These are phyloP conservation scores for Sugiyamaella boreocaroliniensis DNA, from an alignment of 805 yeast genomes.

Conservation along the genomic window DNA sequence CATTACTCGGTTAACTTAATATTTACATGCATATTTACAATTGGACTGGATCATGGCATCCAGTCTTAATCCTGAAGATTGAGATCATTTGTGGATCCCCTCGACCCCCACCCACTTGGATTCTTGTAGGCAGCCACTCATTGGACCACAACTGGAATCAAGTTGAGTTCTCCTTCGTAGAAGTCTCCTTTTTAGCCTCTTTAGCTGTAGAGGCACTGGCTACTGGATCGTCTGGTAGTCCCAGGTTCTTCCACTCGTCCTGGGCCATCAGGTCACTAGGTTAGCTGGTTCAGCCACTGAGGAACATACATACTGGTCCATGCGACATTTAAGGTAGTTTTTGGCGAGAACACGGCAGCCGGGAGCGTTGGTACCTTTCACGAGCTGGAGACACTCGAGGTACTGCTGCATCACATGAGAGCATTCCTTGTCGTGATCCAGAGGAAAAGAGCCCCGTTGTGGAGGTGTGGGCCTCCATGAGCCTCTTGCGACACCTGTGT, in stretches of 20 bases:
- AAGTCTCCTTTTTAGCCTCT: not conserved
- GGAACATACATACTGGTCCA: slow-evolving; percentile 51
- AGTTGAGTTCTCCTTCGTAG: not conserved
- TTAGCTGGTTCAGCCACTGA: not conserved
- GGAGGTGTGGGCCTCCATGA: slow-evolving; percentile 73
- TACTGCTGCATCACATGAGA: slow-evolving; percentile 66
- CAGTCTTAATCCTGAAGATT: too few species aligned
- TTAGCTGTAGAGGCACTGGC: not conserved
- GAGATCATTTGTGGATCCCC: too few species aligned
- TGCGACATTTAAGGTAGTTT: slow-evolving; percentile 74
- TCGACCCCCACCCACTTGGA: too few species aligned
- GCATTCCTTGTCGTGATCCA: slow-evolving; percentile 86
- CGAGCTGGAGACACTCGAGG: slow-evolving; percentile 68
- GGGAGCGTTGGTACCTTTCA: slow-evolving; percentile 80
- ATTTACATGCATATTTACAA: too few species aligned
- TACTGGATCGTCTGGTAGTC: slow-evolving; percentile 45
- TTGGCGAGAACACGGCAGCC: slow-evolving; percentile 83
- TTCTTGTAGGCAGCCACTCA: too few species aligned
- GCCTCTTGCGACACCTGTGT: slow-evolving; percentile 25
- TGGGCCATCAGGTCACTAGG: slow-evolving; percentile 45
- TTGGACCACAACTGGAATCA: too few species aligned
- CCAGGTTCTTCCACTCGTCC: slow-evolving; percentile 55
- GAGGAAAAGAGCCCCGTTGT: slow-evolving; percentile 91
- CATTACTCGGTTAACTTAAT: too few species aligned
- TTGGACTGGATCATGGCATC: too few species aligned